phyloP scores from a whole-genome alignment of 2,329 filamentous ascomycete species.

The Dactylellina cionopaga region DNA sequence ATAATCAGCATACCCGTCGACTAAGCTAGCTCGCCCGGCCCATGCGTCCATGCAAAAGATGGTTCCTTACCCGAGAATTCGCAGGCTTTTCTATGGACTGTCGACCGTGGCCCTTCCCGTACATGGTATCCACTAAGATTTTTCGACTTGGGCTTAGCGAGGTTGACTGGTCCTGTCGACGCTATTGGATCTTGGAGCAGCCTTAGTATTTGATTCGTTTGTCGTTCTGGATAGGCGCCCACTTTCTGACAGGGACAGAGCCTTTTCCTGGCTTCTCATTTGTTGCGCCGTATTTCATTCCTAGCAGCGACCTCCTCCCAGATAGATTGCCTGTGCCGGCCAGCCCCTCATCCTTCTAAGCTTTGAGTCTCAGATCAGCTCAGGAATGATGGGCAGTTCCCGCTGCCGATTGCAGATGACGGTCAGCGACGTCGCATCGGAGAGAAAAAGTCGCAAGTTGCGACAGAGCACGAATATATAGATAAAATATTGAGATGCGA shows the following conservation, averaged over 20 bases:
- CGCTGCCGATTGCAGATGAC: conserved; percentile 47
- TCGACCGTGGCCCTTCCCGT: conserved; percentile 44
- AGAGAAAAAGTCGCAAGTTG: background rate
- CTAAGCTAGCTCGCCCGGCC: conserved; percentile 31
- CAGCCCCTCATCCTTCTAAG: conserved; percentile 31
- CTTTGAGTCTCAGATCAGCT: conserved; percentile 50
- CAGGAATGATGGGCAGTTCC: conserved; percentile 36
- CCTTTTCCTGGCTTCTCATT: conserved; percentile 40
- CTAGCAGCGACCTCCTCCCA: conserved; percentile 25
- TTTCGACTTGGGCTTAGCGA: conserved; percentile 52
- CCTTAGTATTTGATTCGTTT: conserved; percentile 49
- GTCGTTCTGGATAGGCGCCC: conserved; percentile 43
- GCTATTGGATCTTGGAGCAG: conserved; percentile 48
- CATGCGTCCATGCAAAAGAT: conserved; percentile 37
- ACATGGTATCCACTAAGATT: conserved; percentile 44
- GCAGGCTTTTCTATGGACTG: conserved; percentile 42
- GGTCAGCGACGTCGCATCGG: conserved; percentile 16
- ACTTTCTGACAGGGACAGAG: conserved; percentile 38
- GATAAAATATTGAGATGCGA: background rate
- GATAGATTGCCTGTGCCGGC: conserved; percentile 23
- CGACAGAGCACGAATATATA: conserved; percentile 10
- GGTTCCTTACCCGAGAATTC: conserved; percentile 50
- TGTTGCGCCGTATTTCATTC: conserved; percentile 39
- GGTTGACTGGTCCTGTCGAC: conserved; percentile 32
- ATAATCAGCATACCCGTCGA: conserved; percentile 52